These are phyloP conservation scores for Euryodendron excelsum DNA, from an alignment of 148 eudicot genomes.

Conservation along the genomic window DNA sequence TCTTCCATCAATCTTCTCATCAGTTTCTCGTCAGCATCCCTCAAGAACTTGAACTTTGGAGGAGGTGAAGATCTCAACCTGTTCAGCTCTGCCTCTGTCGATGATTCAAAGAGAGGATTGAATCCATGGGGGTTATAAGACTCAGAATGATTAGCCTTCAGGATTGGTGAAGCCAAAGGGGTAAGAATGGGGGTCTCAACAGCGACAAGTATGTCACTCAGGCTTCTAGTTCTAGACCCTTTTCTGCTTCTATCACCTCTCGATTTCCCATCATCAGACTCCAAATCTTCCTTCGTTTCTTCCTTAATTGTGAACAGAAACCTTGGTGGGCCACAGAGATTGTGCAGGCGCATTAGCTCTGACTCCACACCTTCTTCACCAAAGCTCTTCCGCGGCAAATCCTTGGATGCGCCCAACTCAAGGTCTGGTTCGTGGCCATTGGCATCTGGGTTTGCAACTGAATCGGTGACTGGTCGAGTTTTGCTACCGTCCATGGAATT, in stretches of 20 bases:
- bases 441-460: constrained; percentile 22
- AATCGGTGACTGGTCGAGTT: constrained; percentile 19
- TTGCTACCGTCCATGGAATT: constrained; percentile 13
- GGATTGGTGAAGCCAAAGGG: constrained; percentile 54
- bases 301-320: constrained; percentile 85
- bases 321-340: constrained; percentile 79
- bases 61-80: constrained; percentile 74
- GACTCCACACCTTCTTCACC: constrained; percentile 57
- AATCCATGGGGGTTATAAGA: constrained; percentile 40
- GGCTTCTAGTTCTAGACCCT: constrained; percentile 65
- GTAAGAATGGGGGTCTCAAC: constrained; percentile 51
- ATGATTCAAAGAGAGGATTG: constrained; percentile 82
- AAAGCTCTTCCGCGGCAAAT: constrained; percentile 31
- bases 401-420: constrained; percentile 44
- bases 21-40: constrained; percentile 92
- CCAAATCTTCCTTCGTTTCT: constrained; percentile 87
- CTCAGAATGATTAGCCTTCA: constrained; percentile 29
- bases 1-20: constrained; percentile 62
- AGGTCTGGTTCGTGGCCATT: constrained; percentile 37
- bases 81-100: constrained; percentile 52
- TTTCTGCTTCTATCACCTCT: constrained; percentile 47
- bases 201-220: constrained; percentile 58
- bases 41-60: constrained; percentile 85
- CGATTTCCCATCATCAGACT: constrained; percentile 71
- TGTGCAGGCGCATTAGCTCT: constrained; percentile 70